Percentiles rank a stretch among this genome's conserved stretches.
These are phyloP conservation scores for Thoreauomyces humboldtii DNA, from an alignment of 192 early-diverging fungal genomes.

Conservation along the genomic window DNA sequence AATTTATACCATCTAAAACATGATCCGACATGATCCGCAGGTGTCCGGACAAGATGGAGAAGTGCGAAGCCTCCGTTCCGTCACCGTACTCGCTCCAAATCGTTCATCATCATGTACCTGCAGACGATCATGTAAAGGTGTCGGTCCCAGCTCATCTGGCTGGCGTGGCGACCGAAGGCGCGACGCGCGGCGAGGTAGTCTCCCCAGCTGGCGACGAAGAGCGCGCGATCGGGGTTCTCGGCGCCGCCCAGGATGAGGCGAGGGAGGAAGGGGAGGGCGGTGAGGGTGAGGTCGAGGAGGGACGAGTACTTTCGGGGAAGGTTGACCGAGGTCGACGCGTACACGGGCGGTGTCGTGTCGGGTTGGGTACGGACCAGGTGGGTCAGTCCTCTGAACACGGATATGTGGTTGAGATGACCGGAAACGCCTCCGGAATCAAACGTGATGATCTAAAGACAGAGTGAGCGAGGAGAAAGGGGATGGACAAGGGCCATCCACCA, in stretches of 20 bases:
- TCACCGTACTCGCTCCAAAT: neutral
- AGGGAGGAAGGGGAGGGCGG: conserved; percentile 31
- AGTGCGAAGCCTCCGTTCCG: neutral
- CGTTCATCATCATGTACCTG: neutral
- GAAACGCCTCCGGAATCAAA: conserved; percentile 87
- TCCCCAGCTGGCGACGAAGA: conserved; percentile 9
- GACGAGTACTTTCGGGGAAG: conserved; percentile 53
- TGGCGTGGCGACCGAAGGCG: conserved; percentile 17
- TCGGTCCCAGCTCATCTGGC: neutral
- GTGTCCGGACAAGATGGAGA: too few species aligned
- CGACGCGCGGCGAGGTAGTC: conserved; percentile 13
- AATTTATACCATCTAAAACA: too few species aligned
- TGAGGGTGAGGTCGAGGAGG: conserved; percentile 39
- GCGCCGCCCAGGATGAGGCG: neutral
- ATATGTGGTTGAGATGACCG: conserved; percentile 85
- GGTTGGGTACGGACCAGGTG: neutral
- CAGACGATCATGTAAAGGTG: neutral
- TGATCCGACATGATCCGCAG: too few species aligned
- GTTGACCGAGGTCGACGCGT: conserved; percentile 37
- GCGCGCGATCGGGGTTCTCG: conserved; percentile 7
- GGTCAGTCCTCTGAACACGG: conserved; percentile 66
- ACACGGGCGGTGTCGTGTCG: conserved; percentile 47
- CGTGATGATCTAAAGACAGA: conserved; percentile 66
- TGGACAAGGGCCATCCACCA: neutral
- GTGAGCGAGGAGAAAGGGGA: neutral